Evolutionary conservation across 1,284 basidiomycete genomes (phyloP), one percentile per base, ranked within the genome.

Genomic region (Trichosporon sp.): DNA sequence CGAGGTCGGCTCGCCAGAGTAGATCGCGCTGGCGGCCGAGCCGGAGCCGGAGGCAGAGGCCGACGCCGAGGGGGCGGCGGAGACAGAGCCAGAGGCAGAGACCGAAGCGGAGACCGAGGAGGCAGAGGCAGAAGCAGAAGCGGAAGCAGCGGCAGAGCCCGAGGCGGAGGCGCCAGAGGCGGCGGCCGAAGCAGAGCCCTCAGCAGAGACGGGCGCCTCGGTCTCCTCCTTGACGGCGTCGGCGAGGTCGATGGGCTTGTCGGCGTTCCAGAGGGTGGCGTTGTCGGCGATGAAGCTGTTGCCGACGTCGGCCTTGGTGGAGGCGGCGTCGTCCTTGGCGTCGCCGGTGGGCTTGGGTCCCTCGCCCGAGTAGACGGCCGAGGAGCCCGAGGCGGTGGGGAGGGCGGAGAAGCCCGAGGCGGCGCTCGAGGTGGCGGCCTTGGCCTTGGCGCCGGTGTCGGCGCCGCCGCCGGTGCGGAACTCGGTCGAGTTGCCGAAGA

Each of bases 401-500:
- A 60, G 56, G 7, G 56, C 56, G 15, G 12, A 8, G 27, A 60
- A 60, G 56, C 56, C 56, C 9, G 18, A 32, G 18, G 56, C 56
- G 11, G 29, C 56, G 18, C 6, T 8, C 15, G 15, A 8, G 27
- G 27, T 60, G 27, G 56, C 56, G 18, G 27, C 56, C 56, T 60
- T 60, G 15, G 12, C 56, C 56, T 60, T 60, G 56, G 56, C 56
- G 56, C 8, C 8, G 15, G 56, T 32, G 56, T 60, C 56, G 27
- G 18, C 56, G 15, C 56, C 56, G 29, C 29, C 56, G 18, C 27
- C 27, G 29, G 27, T 31, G 5, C 18, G 27, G 56, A 60, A 60
- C 56, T 60, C 27, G 56, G 56, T 60, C 27, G 56, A 60, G 56
- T 31, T 31, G 29, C 56, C 56, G 15, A 60, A 60, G 56, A 60